Evolutionary conservation across 768 basidiomycete species (phyloP), one percentile per base, ranked within the genome.

Genomic region (Kwoniella botswanensis): DNA sequence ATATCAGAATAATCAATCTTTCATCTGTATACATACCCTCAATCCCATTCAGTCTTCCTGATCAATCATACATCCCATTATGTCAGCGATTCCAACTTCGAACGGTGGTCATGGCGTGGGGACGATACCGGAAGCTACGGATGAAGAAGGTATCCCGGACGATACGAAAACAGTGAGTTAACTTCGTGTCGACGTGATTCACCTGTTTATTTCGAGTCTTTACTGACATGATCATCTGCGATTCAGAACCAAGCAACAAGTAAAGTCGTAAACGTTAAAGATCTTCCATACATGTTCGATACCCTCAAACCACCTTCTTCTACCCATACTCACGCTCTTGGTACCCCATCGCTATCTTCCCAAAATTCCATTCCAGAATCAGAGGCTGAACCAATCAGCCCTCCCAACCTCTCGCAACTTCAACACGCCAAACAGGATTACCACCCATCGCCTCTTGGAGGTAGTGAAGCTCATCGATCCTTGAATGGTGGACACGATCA

Each of bases 301-400:
- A 26, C 44, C n/a, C 55, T 61, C 50, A 66, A 53, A 62, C 66
- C 61, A 4, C 60, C 71, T 29, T 63, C 73, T 21, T 43, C 63
- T 35, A 18, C 55, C 55, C 59, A 41, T 52, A 63, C 67, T n/a
- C 43, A 42, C 52, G 24, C 21, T 57, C 65, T 75, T 22, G 35
- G 44, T 43, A 73, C 71, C 9, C 75, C 72, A 6, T 58, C 70
- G 9, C 61, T 71, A 35, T 70, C 74, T 21, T 71, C 74, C 9
- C 72, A 71, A 52, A 62, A 70, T 35, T 53, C 71, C 42, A 68
- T 73, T 29, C 74, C 75, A 12, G 75, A 74, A 4, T 77, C 78
- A 24, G 71, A 71, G 18, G 54, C 70, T 35, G 74, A 73, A 53
- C 72, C 67, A 12, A 43, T 60, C 41, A 67, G 60, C 24, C 71